Evolutionary conservation across 176 grass and related monocot species (phyloP), one percentile per base, ranked within the genome.

Genomic region (Carex scoparia): DNA sequence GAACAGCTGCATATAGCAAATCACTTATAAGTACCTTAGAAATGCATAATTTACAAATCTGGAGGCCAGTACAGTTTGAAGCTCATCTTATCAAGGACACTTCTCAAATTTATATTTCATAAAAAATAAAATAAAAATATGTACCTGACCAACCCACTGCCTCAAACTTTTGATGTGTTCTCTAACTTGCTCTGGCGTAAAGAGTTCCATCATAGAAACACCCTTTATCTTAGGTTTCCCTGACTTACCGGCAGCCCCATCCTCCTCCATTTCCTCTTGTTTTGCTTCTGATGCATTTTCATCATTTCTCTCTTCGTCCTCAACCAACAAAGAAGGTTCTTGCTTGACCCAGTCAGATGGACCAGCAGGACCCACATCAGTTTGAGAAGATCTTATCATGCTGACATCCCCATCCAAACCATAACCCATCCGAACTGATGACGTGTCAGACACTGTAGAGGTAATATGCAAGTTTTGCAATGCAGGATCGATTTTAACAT

Each of bases 151-250:
- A 90, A 99, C 90, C 93, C 93, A 99, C 81, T 87, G 87, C 86
- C 97, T 95, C 81, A 99, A 58, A 90, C 97, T 92, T 58, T 84
- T 86, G 65, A 99, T 99, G 83, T 99, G 97, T 38, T 94, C 97
- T 54, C 71, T 82, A 79, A 96, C 91, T 89, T 99, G 97, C 87
- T 99, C 97, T 54, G 91, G 93, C 77, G 97, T 99, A 85, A 99
- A 99, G 86, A 99, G 86, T 83, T 99, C 97, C 53, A 89, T 99
- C 87, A 99, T 72, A 32, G 97, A 99, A 86, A 96, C 97, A 84
- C 97, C 97, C 83, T 99, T 96, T 88, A 99, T 94, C 70, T 96
- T 99, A 76, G 97, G 90, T 87, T 99, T 99, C 72, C 97, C 97
- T 42, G 93, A 94, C 92, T 94, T 99, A 87, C 83, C 84, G 44